Percentiles rank a stretch among this genome's conserved stretches.
Evolutionary conservation across 441 rosid genomes (phyloP).

Genomic region (Pelargonium myrrhifolium): DNA sequence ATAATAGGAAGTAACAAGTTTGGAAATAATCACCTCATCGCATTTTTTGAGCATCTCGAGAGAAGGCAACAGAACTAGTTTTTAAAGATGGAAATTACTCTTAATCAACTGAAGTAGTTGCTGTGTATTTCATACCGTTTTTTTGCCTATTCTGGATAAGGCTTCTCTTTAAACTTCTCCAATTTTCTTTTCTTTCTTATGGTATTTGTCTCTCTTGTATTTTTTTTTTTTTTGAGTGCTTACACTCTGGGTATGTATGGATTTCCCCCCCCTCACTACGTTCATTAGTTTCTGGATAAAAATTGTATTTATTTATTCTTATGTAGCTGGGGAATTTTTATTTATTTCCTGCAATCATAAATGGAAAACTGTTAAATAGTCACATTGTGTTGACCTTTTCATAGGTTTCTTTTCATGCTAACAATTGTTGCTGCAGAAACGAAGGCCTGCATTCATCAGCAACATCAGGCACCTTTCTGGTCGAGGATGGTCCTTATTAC

Average conservation of each 20-base stretch:
- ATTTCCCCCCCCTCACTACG: background rate
- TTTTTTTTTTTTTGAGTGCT: too few relatives aligned
- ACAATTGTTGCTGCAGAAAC: conserved; percentile 44
- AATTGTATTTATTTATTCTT: background rate
- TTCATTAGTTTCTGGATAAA: background rate
- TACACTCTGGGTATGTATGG: background rate
- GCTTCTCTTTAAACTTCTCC: background rate
- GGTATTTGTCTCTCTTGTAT: background rate
- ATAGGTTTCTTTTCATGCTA: background rate
- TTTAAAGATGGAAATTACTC: background rate
- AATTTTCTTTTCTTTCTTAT: background rate
- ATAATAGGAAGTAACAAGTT: background rate
- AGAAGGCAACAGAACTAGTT: background rate
- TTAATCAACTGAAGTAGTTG: background rate
- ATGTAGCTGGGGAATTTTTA: background rate
- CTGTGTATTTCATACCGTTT: background rate
- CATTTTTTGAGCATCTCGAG: background rate
- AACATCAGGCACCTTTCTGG: conserved; percentile 93
- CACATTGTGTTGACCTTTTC: conserved; percentile 5
- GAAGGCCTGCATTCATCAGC: conserved; percentile 93
- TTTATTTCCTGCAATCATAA: background rate
- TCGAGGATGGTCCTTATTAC: conserved; percentile 96
- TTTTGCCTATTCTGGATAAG: background rate
- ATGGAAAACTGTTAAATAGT: background rate
- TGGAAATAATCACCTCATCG: background rate